Evolutionary conservation across 2,329 filamentous ascomycete genomes (phyloP).

Genomic region (Corynespora cassiicola): DNA sequence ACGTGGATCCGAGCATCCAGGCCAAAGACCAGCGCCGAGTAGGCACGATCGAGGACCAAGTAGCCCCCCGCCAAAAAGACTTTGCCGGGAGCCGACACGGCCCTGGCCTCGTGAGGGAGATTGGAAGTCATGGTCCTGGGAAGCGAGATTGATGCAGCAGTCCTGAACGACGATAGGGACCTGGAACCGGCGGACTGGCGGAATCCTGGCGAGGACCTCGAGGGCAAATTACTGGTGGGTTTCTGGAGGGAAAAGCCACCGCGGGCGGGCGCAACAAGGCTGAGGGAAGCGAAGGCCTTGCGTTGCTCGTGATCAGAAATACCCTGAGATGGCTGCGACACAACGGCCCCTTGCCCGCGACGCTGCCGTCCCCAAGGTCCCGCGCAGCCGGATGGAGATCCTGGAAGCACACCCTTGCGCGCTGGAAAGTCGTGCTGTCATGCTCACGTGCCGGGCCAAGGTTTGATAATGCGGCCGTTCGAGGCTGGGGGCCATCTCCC

Average conservation of each 20-base stretch:
- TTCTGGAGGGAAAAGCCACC: constrained; percentile 1
- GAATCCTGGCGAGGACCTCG: constrained; percentile 3
- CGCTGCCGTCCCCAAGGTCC: too few species aligned
- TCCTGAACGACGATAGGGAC: constrained; percentile 7
- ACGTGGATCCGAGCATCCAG: constrained; percentile 70
- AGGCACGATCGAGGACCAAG: constrained; percentile 85
- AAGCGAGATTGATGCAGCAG: constrained; percentile 22
- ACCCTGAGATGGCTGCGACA: too few species aligned
- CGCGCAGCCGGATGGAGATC: too few species aligned
- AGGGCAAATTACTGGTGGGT: constrained; percentile 1
- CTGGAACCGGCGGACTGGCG: neutral
- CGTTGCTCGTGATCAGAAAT: too few species aligned
- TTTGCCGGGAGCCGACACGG: constrained; percentile 91
- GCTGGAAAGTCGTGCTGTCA: constrained; percentile 3
- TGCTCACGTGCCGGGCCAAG: constrained; percentile 6
- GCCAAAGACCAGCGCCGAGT: constrained; percentile 76
- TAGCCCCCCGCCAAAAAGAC: constrained; percentile 95
- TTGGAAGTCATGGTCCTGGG: constrained; percentile 39
- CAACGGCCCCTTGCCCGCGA: too few species aligned
- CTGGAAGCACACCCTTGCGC: constrained; percentile 1
- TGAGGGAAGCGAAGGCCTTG: neutral
- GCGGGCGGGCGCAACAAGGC: neutral
- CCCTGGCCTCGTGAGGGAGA: constrained; percentile 28
- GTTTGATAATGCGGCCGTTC: constrained; percentile 17
- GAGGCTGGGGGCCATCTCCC: constrained; percentile 5